phyloP scores from a whole-genome alignment of 2,329 filamentous ascomycete species.

The Tolypocladium album region DNA sequence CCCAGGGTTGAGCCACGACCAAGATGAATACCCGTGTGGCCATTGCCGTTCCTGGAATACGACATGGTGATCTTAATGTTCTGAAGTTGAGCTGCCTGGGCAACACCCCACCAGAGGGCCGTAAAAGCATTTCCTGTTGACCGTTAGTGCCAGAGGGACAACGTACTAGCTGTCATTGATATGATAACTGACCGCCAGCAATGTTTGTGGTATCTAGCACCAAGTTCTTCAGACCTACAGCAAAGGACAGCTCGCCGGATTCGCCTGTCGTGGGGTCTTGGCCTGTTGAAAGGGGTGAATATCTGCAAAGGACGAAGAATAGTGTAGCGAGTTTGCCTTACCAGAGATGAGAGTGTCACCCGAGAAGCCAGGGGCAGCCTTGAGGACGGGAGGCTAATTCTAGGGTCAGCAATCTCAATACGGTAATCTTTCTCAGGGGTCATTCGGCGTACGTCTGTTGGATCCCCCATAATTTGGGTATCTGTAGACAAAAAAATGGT shows the following conservation, averaged over 20 bases:
- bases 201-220: constrained; percentile 30
- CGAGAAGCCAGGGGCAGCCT: constrained; percentile 24
- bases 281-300: not conserved
- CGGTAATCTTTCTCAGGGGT: not conserved
- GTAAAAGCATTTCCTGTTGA: constrained; percentile 19
- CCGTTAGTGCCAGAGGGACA: not conserved
- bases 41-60: constrained; percentile 19
- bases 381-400: constrained; percentile 26
- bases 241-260: constrained; percentile 28
- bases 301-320: not conserved
- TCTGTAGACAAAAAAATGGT: constrained; percentile 32
- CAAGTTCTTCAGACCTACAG: constrained; percentile 31
- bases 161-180: too few relatives aligned
- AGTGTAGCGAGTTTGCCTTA: constrained; percentile 1
- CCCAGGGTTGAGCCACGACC: constrained; percentile 29
- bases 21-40: constrained; percentile 30
- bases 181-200: constrained; percentile 11
- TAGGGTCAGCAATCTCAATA: not conserved
- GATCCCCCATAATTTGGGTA: constrained; percentile 35
- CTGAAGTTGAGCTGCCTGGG: constrained; percentile 28
- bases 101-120: constrained; percentile 33
- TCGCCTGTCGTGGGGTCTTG: constrained; percentile 22
- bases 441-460: constrained; percentile 17
- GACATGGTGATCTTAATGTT: constrained; percentile 32
- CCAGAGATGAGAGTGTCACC: constrained; percentile 23